phyloP scores from a whole-genome alignment of 768 basidiomycete species.

The Exidia glandulosa region DNA sequence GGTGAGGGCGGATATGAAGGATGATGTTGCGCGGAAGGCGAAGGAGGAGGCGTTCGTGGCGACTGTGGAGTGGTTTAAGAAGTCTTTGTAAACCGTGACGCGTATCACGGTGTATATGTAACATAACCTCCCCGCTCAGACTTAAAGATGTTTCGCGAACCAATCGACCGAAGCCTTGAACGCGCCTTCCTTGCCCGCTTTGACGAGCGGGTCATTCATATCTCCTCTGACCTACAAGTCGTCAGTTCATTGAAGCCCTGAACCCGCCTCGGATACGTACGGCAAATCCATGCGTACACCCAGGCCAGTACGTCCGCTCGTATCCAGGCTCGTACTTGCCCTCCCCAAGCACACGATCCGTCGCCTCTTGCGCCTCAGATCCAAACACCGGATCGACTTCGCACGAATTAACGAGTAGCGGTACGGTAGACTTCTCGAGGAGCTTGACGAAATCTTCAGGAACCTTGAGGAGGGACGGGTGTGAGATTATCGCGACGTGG shows the following conservation, averaged over 20 bases:
- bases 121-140: too few species aligned
- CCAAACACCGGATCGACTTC: slow-evolving; percentile 42
- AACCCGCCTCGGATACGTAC: too few species aligned
- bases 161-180: slow-evolving; percentile 48
- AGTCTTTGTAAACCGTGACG: too few species aligned
- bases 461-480: slow-evolving; percentile 51
- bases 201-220: slow-evolving; percentile 35
- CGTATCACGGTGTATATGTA: too few species aligned
- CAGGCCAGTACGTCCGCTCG: slow-evolving; percentile 33
- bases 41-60: too few species aligned
- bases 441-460: slow-evolving; percentile 59
- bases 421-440: slow-evolving; percentile 31
- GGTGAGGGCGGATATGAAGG: too few species aligned
- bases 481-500: slow-evolving; percentile 37
- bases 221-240: slow-evolving; percentile 7
- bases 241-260: too few species aligned
- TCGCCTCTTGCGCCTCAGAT: slow-evolving; percentile 27
- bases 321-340: slow-evolving; percentile 39
- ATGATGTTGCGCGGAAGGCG: too few species aligned
- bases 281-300: slow-evolving; percentile 45
- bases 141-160: slow-evolving; percentile 31
- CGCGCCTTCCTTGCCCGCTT: slow-evolving; percentile 53
- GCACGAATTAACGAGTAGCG: slow-evolving; percentile 61
- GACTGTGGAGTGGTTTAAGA: too few species aligned
- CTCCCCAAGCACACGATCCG: slow-evolving; percentile 39